phyloP scores from a whole-genome alignment of 805 yeast genomes.

The Blastobotrys peoriensis region DNA sequence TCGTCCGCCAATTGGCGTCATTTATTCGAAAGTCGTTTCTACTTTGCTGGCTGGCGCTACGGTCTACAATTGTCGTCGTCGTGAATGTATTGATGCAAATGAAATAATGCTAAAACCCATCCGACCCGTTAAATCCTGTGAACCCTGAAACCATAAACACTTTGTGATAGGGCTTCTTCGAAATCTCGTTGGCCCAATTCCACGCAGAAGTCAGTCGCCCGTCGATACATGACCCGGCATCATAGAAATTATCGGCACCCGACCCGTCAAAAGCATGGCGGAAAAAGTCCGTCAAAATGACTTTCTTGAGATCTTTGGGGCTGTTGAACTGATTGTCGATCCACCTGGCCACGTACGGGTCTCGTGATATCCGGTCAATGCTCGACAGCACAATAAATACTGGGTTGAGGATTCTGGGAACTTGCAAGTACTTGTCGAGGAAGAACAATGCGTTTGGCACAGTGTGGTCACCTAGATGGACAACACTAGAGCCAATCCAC shows the following conservation, averaged over 20 bases:
- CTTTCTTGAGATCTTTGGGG: slow-evolving; percentile 43
- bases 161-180: slow-evolving; percentile 59
- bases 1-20: too few relatives aligned
- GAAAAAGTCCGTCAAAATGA: slow-evolving; percentile 46
- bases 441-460: slow-evolving; percentile 80
- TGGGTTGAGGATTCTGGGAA: slow-evolving; percentile 71
- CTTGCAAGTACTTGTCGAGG: slow-evolving; percentile 73
- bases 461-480: slow-evolving; percentile 76
- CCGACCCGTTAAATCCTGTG: slow-evolving; percentile 68
- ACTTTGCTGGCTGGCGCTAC: not conserved
- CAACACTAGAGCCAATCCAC: slow-evolving; percentile 79
- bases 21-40: too few relatives aligned
- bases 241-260: slow-evolving; percentile 77
- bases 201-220: slow-evolving; percentile 77
- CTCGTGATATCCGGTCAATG: slow-evolving; percentile 48
- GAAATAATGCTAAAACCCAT: slow-evolving; percentile 31
- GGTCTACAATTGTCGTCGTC: not conserved
- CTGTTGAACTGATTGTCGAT: slow-evolving; percentile 54
- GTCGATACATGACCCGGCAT: slow-evolving; percentile 81
- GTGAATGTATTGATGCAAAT: too few relatives aligned
- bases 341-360: slow-evolving; percentile 44
- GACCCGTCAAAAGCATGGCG: slow-evolving; percentile 67
- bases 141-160: slow-evolving; percentile 64
- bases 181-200: slow-evolving; percentile 71
- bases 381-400: slow-evolving; percentile 53